Conservation (phyloP, 1,284 basidiomycete genomes). For the Cutaneotrichosporon sp. region DNA sequence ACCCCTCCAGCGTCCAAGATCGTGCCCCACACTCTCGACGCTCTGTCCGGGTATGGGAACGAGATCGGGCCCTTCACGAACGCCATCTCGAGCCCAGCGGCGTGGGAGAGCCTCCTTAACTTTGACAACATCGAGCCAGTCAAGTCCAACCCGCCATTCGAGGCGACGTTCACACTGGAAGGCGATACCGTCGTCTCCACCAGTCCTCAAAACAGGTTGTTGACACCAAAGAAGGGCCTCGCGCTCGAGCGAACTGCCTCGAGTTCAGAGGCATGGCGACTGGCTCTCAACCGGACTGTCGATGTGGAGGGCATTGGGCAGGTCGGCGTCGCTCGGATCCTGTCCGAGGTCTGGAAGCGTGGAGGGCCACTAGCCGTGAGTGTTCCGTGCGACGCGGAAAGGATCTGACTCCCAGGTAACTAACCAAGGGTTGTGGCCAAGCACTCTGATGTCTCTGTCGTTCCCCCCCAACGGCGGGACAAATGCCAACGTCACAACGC, state of each 20-base stretch:
- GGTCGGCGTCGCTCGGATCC: conserved; percentile 34
- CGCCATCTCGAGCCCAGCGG: conserved; percentile 5
- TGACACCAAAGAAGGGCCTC: conserved; percentile 1
- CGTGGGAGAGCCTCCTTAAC: conserved; percentile 37
- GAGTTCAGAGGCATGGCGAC: conserved; percentile 28
- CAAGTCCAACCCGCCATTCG: neutral
- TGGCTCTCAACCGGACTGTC: conserved; percentile 38
- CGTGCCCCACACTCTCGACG: neutral
- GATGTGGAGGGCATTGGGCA: conserved; percentile 48
- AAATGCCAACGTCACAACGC: conserved; percentile 24
- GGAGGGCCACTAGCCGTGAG: conserved; percentile 46
- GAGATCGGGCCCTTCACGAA: conserved; percentile 9
- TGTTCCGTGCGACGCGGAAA: too few species aligned
- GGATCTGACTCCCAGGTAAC: conserved; percentile 35
- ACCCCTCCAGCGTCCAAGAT: neutral
- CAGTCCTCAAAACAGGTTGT: neutral
- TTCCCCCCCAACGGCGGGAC: conserved; percentile 23
- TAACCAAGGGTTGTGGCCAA: conserved; percentile 41
- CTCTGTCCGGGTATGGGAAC: conserved; percentile 12
- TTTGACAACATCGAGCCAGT: conserved; percentile 21
- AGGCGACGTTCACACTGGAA: neutral
- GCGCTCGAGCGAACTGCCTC: conserved; percentile 13
- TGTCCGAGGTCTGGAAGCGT: conserved; percentile 48
- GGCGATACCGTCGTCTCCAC: neutral
- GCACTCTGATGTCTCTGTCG: conserved; percentile 40